Evolutionary conservation across 768 basidiomycete species (phyloP), one percentile per base, ranked within the genome.

Genomic region (Cyathus striatus): DNA sequence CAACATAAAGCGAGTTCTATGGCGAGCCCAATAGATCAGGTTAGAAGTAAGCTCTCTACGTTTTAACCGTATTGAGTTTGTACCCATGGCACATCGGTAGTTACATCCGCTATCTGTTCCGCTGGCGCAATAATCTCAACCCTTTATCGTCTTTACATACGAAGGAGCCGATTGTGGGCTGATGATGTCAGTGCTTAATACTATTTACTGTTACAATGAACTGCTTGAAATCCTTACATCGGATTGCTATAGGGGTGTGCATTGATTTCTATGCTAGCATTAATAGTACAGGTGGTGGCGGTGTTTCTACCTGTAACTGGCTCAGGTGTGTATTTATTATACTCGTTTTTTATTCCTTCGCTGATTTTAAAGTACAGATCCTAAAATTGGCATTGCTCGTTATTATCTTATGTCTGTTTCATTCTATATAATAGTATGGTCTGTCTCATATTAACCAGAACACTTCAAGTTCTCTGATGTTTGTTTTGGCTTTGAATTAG

Each of bases 351-450:
- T 9, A 9, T 30, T 30, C 27, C 27, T n/a, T 30, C n/a, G n/a
- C 27, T 30, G n/a, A 30, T 30, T 22, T 40, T 10, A 13, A 40
- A 20, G 10, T 23, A 13, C 16, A 41, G 40, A 12, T 13, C 3
- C 16, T 17, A 16, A 41, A 6, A 22, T 16, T 16, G 40, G 40
- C 9, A 27, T 30, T 9, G 14, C n/a, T n/a, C 9, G 40, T 14
- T 41, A 41, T 32, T 41, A 32, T 26, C 9, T 41, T 4, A 25
- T 30, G 26, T 13, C 23, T 5, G 32, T 32, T 13, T 27, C 40
- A 16, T 41, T 41, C n/a, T 41, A 41, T 41, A 7, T 16, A 7
- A 32, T 32, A 16, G 23, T 41, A 25, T 30, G 40, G 23, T 41
- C 16, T 30, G 24, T 41, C 23, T n/a, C n/a, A n/a, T n/a, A n/a